These are phyloP conservation scores for Podosphaera leucotricha DNA, from an alignment of 2,329 filamentous ascomycete genomes.

Conservation along the genomic window DNA sequence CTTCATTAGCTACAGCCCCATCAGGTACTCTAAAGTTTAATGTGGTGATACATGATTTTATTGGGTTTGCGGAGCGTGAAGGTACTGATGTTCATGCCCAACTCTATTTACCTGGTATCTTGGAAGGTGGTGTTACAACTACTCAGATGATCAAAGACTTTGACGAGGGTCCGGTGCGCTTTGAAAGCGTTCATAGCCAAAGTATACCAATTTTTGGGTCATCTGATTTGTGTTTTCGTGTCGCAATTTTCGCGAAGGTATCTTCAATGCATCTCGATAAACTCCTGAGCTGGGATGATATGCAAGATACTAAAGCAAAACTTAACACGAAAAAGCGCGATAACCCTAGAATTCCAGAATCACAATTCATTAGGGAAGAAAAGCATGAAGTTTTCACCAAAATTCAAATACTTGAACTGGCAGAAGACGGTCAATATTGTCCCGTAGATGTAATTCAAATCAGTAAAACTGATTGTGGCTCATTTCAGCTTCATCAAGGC, in stretches of 20 bases:
- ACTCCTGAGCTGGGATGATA: conserved; percentile 94
- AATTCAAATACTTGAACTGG: conserved; percentile 73
- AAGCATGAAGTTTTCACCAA: conserved; percentile 79
- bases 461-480: conserved; percentile 62
- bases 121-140: conserved; percentile 77
- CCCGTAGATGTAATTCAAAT: conserved; percentile 83
- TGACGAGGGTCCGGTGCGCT: conserved; percentile 75
- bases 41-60: conserved; percentile 88
- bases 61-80: conserved; percentile 87
- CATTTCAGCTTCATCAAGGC: conserved; percentile 88
- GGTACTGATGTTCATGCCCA: conserved; percentile 90
- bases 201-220: conserved; percentile 64
- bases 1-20: conserved; percentile 77
- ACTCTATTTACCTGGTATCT: conserved; percentile 80
- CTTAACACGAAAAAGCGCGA: conserved; percentile 26
- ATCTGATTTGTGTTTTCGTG: conserved; percentile 50
- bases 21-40: conserved; percentile 93
- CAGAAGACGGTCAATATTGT: conserved; percentile 73
- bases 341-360: conserved; percentile 53
- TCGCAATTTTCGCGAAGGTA: conserved; percentile 79
- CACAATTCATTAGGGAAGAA: conserved; percentile 82
- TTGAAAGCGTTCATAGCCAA: conserved; percentile 97
- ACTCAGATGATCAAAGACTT: conserved; percentile 89
- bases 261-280: conserved; percentile 91
- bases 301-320: conserved; percentile 53